Percentiles rank a stretch among this genome's conserved stretches.
These are phyloP conservation scores for Parathielavia appendiculata DNA, from an alignment of 495 filamentous ascomycete genomes.

Conservation along the genomic window DNA sequence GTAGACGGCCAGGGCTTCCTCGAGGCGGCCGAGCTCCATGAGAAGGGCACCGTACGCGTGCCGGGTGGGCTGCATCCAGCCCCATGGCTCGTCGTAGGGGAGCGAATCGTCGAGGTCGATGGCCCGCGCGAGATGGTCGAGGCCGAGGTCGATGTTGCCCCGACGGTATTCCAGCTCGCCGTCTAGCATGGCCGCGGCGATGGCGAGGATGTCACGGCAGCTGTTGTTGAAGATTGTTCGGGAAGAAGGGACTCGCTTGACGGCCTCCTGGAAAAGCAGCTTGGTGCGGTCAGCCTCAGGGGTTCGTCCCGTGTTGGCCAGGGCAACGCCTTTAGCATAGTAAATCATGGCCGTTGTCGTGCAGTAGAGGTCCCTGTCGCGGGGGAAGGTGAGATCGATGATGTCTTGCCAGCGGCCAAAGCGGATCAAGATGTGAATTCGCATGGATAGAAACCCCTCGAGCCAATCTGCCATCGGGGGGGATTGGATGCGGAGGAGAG, in stretches of 20 bases:
- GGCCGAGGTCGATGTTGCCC: conserved; percentile 51
- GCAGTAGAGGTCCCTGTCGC: conserved; percentile 52
- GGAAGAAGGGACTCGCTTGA: conserved; percentile 43
- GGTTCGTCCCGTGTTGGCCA: conserved; percentile 49
- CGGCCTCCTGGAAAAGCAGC: conserved; percentile 42
- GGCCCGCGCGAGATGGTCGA: conserved; percentile 47
- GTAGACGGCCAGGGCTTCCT: conserved; percentile 53
- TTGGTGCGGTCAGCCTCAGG: conserved; percentile 45
- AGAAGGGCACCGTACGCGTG: conserved; percentile 62
- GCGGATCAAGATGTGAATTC: conserved; percentile 59
- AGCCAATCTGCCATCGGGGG: conserved; percentile 72
- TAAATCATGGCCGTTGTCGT: conserved; percentile 58
- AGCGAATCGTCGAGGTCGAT: conserved; percentile 53
- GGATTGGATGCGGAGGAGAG: conserved; percentile 54
- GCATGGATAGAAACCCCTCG: conserved; percentile 58
- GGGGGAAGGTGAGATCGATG: conserved; percentile 43
- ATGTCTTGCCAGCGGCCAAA: conserved; percentile 63
- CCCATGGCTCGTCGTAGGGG: conserved; percentile 65
- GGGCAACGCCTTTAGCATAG: conserved; percentile 61
- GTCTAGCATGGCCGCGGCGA: conserved; percentile 60
- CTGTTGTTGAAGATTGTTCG: conserved; percentile 64
- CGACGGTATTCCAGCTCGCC: conserved; percentile 64
- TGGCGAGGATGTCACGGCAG: conserved; percentile 52
- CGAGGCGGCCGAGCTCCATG: conserved; percentile 54
- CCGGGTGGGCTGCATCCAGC: conserved; percentile 63